Conservation (phyloP, 768 basidiomycete genomes). For the Mycena sanguinolenta region DNA sequence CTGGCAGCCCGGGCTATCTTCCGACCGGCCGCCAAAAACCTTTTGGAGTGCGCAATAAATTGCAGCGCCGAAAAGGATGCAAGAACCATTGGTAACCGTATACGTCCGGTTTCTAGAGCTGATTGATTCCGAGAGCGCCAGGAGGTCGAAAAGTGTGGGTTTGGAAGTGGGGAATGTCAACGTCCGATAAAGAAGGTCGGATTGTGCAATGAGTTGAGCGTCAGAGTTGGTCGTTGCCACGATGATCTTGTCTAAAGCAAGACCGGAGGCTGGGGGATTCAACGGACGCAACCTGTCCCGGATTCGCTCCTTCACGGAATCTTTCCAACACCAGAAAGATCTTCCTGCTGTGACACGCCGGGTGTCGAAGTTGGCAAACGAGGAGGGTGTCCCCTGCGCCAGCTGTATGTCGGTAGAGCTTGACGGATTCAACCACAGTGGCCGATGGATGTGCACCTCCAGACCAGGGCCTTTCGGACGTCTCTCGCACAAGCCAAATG, state of each 20-base stretch:
- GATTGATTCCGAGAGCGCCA: neutral
- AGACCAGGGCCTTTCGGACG: neutral
- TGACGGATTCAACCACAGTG: neutral
- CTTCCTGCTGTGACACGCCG: neutral
- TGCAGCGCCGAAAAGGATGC: neutral
- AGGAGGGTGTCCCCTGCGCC: neutral
- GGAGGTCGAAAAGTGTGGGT: neutral
- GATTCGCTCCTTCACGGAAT: neutral
- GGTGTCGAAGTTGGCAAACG: neutral
- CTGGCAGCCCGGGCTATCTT: neutral
- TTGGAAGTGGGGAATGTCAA: neutral
- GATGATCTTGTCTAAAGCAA: neutral
- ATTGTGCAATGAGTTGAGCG: neutral
- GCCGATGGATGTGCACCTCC: neutral
- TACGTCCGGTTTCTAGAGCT: neutral
- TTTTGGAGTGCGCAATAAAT: neutral
- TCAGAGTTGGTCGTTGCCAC: neutral
- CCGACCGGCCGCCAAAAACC: neutral
- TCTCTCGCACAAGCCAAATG: neutral
- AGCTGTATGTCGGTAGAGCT: neutral
- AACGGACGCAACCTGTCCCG: neutral
- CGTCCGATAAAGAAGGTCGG: neutral
- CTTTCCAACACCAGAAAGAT: neutral
- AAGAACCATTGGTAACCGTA: neutral
- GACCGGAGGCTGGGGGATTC: neutral